Evolutionary conservation across 768 basidiomycete genomes (phyloP).

Genomic region (Boletus tylopilopsis): DNA sequence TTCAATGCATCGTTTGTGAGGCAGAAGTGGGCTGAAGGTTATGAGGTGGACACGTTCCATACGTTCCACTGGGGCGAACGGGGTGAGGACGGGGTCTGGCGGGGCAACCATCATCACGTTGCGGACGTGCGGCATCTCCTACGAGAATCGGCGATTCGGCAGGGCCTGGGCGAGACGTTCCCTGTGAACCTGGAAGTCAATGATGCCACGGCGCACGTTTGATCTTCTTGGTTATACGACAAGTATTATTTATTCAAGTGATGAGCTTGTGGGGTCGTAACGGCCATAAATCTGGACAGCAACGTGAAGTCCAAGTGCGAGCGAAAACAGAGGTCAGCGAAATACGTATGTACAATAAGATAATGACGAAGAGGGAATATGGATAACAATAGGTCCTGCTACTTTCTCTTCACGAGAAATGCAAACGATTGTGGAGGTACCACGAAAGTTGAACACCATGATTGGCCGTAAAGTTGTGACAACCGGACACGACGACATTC

Average conservation of each 20-base stretch:
- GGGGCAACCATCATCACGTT: constrained; percentile 32
- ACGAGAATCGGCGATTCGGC: constrained; percentile 38
- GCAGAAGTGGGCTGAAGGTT: constrained; percentile 42
- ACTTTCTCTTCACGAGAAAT: constrained; percentile 27
- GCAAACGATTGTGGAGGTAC: constrained; percentile 24
- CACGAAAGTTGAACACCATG: constrained; percentile 25
- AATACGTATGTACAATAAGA: background rate
- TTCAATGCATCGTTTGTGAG: constrained; percentile 45
- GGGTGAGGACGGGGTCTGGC: constrained; percentile 33
- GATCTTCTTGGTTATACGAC: background rate
- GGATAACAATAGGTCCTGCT: constrained; percentile 2
- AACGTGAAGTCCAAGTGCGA: background rate
- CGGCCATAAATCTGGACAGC: background rate
- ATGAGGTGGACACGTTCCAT: constrained; percentile 51
- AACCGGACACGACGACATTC: constrained; percentile 24
- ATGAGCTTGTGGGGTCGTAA: too few species aligned
- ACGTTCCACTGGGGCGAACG: constrained; percentile 48
- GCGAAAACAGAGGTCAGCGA: background rate
- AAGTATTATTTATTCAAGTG: too few species aligned
- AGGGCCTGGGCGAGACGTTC: constrained; percentile 29
- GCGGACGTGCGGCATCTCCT: constrained; percentile 35
- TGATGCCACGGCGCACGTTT: background rate
- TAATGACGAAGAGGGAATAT: background rate
- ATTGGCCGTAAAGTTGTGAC: constrained; percentile 16
- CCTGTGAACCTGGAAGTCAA: constrained; percentile 8